Percentiles rank a stretch among this genome's conserved stretches.
These are phyloP conservation scores for Ehretia macrophylla DNA, from an alignment of 257 asterid species.

Conservation along the genomic window DNA sequence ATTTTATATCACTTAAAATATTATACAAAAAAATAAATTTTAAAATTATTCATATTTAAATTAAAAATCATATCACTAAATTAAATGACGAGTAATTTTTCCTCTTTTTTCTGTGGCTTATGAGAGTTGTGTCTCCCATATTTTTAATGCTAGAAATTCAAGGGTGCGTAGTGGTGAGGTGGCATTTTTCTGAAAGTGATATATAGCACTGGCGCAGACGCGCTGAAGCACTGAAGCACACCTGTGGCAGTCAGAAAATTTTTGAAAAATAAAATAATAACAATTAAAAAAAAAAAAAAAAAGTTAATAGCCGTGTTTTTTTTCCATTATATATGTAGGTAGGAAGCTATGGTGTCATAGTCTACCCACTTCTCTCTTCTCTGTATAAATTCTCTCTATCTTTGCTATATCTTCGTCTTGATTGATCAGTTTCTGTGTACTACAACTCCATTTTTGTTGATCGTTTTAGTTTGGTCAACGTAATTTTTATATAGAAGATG, in stretches of 20 bases:
- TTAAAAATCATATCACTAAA: no score
- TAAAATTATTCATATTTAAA: no score
- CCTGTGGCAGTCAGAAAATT: constrained; percentile 16
- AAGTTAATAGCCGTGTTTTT: constrained; percentile 19
- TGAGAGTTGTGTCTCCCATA: no score
- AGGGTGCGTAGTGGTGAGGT: constrained; percentile 38
- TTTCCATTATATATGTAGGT: constrained; percentile 28
- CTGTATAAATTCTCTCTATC: no score
- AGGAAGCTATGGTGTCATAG: constrained; percentile 7
- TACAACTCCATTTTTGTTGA: no score
- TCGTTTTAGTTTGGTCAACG: no score
- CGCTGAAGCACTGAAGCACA: constrained; percentile 1
- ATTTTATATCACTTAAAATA: no score
- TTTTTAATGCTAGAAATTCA: constrained; percentile 37
- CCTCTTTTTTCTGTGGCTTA: no score
- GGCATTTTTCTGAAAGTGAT: constrained; percentile 52
- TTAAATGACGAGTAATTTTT: no score
- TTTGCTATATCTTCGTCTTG: not conserved
- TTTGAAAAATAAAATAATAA: no score
- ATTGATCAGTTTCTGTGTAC: not conserved
- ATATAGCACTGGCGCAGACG: constrained; percentile 22
- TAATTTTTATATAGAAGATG: no score
- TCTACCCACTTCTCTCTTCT: not conserved
- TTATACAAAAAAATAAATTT: no score
- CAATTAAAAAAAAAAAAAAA: not conserved